Evolutionary conservation across 163 green algal species (phyloP).

Genomic region (Scenedesmus sp.): DNA sequence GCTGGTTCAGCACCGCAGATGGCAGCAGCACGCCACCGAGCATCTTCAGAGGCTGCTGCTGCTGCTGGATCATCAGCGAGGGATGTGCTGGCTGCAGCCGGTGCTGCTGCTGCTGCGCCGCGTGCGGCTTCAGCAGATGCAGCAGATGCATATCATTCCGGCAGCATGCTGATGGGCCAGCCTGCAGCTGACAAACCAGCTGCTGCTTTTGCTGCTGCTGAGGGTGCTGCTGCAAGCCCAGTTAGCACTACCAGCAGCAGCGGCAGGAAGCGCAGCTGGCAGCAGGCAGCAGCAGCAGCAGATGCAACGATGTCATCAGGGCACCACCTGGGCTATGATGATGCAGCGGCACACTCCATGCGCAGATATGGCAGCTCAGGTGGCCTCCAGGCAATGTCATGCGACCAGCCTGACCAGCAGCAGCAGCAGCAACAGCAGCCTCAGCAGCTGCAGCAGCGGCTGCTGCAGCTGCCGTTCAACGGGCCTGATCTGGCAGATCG

Average conservation of each 20-base stretch:
- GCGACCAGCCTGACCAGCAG: not conserved
- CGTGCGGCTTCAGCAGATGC: not conserved
- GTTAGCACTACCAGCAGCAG: constrained; percentile 13
- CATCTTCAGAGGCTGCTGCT: not conserved
- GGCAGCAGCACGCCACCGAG: not conserved
- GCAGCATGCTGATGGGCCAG: not conserved
- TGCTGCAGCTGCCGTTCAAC: constrained; percentile 42
- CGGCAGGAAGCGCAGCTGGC: constrained; percentile 19
- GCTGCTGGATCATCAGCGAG: not conserved
- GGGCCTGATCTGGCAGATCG: constrained; percentile 20
- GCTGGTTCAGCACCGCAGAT: not conserved
- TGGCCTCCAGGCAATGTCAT: not conserved
- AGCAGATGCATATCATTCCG: not conserved
- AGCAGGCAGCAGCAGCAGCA: constrained; percentile 21
- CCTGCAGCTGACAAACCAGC: not conserved
- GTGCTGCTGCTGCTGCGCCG: not conserved
- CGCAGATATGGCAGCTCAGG: not conserved
- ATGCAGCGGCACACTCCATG: not conserved
- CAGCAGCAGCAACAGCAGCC: constrained; percentile 23
- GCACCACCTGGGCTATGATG: not conserved
- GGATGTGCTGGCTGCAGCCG: not conserved
- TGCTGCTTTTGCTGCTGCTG: not conserved
- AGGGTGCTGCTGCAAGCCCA: not conserved
- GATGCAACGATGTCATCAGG: not conserved
- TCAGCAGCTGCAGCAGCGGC: not conserved